Evolutionary conservation across 2,329 filamentous ascomycete species (phyloP), one percentile per base, ranked within the genome.

Genomic region (Cercospora citrullina): DNA sequence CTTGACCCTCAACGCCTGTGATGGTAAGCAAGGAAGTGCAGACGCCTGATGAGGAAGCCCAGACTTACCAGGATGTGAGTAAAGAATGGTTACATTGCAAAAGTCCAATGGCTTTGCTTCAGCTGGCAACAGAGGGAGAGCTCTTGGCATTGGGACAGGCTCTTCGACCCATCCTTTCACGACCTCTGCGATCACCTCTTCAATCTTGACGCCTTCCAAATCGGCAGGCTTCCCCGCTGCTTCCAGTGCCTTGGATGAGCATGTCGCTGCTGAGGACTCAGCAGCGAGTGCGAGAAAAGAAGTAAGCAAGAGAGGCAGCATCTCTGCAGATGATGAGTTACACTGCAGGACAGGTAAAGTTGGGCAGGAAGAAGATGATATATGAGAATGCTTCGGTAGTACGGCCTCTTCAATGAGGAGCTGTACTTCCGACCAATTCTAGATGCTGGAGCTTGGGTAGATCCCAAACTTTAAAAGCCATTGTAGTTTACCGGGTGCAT

Each of bases 1-100:
- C 72, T 1, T 39, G 71, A 60, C 80, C 78, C 55, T 76, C 72
- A 23, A 72, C 67, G 1, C 76, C 67, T 68, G 30, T 12, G 16
- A 9, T n/a, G 1, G 10, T 33, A 10, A 45, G 28, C 16, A 60
- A 16, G 18, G 7, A 18, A 10, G 18, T 5, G 23, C 9, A 23
- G 7, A 6, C 6, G 3, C 6, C 12, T 8, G 21, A 0, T 48
- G 23, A 9, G 16, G n/a, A 5, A 30, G 9, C 1, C 4, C 5
- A 14, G 5, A 53, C 67, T 60, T 10, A 68, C 67, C 78, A 9
- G 75, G 74, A 69, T 81, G 79, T 6, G 78, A 80, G 59, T 80
- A 78, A 1, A 75, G 75, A 23, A 80, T 66, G 5, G 74, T 78
- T 26, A 80, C 72, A 36, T 80, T 76, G 74, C 79, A 81, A 62